These are phyloP conservation scores for Penicillium canescens DNA, from an alignment of 495 filamentous ascomycete genomes.

Conservation along the genomic window DNA sequence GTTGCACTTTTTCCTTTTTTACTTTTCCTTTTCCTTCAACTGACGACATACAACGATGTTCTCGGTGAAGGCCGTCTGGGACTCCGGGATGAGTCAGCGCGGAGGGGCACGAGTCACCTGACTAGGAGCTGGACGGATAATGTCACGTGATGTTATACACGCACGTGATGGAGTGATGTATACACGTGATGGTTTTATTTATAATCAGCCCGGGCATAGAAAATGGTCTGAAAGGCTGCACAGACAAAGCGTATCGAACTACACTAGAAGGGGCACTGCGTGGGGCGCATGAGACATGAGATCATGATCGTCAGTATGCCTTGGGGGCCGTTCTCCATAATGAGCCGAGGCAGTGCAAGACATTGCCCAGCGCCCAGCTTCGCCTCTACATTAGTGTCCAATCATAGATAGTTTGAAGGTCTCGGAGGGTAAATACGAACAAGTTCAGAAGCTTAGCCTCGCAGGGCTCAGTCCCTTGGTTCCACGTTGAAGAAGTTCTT, in stretches of 20 bases:
- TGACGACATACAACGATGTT: constrained; percentile 1
- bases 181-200: no score
- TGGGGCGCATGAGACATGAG: background rate
- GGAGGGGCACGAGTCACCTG: constrained; percentile 1
- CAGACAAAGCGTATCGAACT: background rate
- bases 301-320: constrained; percentile 1
- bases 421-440: background rate
- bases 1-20: background rate
- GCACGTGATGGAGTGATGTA: background rate
- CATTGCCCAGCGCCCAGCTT: background rate
- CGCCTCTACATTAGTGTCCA: background rate
- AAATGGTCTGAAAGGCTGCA: background rate
- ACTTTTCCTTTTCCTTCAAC: constrained; percentile 3
- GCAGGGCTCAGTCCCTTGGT: background rate
- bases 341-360: constrained; percentile 5
- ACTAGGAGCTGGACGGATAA: background rate
- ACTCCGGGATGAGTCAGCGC: background rate
- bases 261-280: background rate
- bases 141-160: background rate
- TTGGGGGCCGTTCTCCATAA: background rate
- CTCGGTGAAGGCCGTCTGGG: constrained; percentile 3
- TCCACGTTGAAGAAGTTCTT: no score
- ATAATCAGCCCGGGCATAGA: background rate
- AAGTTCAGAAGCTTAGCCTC: background rate
- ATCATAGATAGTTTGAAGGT: background rate